These are phyloP conservation scores for Grosmannia huntii DNA, from an alignment of 2,329 filamentous ascomycete species.

Conservation along the genomic window DNA sequence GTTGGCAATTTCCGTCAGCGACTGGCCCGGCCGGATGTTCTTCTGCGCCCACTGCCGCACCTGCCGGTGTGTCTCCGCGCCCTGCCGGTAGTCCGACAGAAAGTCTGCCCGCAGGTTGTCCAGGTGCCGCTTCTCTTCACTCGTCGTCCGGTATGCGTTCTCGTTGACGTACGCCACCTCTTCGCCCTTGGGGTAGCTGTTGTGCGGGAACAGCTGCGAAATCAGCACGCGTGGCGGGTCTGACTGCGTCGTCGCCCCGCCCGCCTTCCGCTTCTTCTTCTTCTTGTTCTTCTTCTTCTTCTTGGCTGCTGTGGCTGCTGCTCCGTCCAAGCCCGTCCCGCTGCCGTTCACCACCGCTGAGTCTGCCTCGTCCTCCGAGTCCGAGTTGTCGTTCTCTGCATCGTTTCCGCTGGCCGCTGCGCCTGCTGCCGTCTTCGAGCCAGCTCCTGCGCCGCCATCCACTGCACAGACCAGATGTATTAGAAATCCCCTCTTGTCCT, in stretches of 20 bases:
- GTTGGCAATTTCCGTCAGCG: slow-evolving; percentile 66
- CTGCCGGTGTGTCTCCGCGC: slow-evolving; percentile 67
- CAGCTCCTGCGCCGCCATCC: background rate
- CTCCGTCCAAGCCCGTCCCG: slow-evolving; percentile 8
- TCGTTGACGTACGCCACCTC: slow-evolving; percentile 67
- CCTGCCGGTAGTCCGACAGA: slow-evolving; percentile 65
- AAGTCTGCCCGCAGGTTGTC: slow-evolving; percentile 71
- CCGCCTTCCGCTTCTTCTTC: slow-evolving; percentile 72
- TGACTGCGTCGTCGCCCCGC: slow-evolving; percentile 59
- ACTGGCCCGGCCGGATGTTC: slow-evolving; percentile 66
- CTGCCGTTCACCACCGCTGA: slow-evolving; percentile 12
- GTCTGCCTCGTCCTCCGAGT: slow-evolving; percentile 5
- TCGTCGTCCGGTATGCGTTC: slow-evolving; percentile 67
- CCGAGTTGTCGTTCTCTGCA: slow-evolving; percentile 1
- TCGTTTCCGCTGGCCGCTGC: background rate
- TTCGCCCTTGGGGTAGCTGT: slow-evolving; percentile 63
- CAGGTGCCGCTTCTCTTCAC: slow-evolving; percentile 72
- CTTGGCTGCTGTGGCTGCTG: slow-evolving; percentile 24
- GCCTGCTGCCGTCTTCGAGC: background rate
- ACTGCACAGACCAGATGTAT: background rate
- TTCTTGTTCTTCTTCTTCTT: slow-evolving; percentile 40
- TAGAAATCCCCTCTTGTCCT: background rate
- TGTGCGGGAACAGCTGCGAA: slow-evolving; percentile 59
- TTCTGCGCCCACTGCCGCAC: slow-evolving; percentile 70
- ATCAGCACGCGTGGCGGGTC: slow-evolving; percentile 63